These are phyloP conservation scores for Xylariaceae sp. DNA, from an alignment of 2,329 filamentous ascomycete genomes.

Conservation along the genomic window DNA sequence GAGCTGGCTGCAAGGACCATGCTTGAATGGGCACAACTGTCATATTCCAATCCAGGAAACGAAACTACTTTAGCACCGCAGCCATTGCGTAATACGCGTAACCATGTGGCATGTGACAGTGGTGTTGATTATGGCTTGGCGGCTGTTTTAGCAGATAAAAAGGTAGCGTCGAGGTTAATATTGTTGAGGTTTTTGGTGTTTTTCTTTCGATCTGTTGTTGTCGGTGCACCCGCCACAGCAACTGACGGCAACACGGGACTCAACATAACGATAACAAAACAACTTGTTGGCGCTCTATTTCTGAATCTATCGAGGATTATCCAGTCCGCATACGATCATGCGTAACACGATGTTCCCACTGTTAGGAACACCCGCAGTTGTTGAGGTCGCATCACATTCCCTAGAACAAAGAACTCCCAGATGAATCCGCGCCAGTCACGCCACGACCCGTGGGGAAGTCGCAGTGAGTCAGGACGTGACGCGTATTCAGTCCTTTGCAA, in stretches of 20 bases:
- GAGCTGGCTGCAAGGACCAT: neutral
- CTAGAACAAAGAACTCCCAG: neutral
- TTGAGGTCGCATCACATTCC: neutral
- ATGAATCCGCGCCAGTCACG: neutral
- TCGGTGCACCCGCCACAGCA: too few species aligned
- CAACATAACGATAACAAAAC: neutral
- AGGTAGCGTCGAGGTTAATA: neutral
- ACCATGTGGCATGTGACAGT: conserved; percentile 9
- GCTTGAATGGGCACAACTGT: neutral
- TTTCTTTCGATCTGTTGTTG: neutral
- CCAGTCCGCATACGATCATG: neutral
- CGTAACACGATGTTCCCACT: neutral
- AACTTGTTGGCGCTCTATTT: neutral
- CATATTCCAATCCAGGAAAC: conserved; percentile 1
- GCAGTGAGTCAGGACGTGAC: neutral
- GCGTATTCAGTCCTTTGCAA: too few species aligned
- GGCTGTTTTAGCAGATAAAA: too few species aligned
- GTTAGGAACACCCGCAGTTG: neutral
- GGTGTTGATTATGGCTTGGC: conserved; percentile 3
- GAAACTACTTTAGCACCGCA: neutral
- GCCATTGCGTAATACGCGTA: neutral
- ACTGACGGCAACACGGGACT: neutral
- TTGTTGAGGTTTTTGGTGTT: neutral
- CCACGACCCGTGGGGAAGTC: neutral
- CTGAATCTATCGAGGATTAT: neutral